Evolutionary conservation across 1,284 basidiomycete species (phyloP).

Genomic region (Leccinum holopus): DNA sequence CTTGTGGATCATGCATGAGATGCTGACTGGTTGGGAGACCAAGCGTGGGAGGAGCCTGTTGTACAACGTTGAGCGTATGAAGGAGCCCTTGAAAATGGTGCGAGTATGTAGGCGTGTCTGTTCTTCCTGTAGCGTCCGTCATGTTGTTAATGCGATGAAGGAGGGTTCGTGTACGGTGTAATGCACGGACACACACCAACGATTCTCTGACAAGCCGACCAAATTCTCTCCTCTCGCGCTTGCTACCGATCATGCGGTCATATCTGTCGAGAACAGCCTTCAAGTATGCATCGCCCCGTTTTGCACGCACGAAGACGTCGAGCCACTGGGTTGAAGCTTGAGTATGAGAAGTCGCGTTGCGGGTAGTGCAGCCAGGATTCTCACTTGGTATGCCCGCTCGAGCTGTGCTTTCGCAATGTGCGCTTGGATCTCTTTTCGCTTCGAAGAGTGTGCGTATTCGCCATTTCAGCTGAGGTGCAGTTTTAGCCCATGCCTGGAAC

Average conservation of each 20-base stretch:
- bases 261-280: constrained; percentile 54
- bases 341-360: neutral
- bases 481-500: neutral
- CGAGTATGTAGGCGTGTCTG: constrained; percentile 49
- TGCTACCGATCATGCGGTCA: constrained; percentile 51
- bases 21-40: constrained; percentile 68
- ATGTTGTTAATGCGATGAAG: neutral
- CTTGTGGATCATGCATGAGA: constrained; percentile 67
- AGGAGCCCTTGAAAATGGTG: constrained; percentile 67
- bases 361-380: neutral
- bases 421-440: constrained; percentile 49
- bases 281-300: constrained; percentile 48
- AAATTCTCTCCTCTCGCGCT: constrained; percentile 49
- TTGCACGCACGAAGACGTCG: constrained; percentile 54
- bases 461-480: constrained; percentile 48
- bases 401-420: constrained; percentile 46
- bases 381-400: constrained; percentile 52
- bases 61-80: constrained; percentile 58
- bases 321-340: constrained; percentile 49
- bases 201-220: constrained; percentile 47
- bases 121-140: constrained; percentile 39
- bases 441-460: constrained; percentile 58
- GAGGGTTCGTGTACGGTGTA: neutral
- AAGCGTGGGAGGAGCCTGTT: constrained; percentile 74
- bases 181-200: constrained; percentile 38